Base-by-base conservation (phyloP, 805 yeast species). In the Danielozyma ontarioensis region DNA sequence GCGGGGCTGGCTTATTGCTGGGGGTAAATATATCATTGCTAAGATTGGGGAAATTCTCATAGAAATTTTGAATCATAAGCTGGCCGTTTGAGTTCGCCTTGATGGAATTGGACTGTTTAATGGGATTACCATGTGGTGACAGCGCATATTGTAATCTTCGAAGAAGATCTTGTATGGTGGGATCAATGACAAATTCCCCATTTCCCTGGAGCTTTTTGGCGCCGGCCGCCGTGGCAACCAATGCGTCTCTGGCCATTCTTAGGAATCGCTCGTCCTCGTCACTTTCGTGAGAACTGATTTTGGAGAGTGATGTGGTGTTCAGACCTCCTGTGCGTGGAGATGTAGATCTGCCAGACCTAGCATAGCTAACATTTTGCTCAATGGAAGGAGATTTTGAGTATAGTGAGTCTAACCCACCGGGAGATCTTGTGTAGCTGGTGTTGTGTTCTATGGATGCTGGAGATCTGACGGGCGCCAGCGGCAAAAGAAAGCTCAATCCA, bases 241-340 rank as follows among this genome's bases (percentile, higher is more conserved):
- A 59, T 3, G 80, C 83, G 46, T 78, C 82, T 37, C 74, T 72
- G 3, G 85, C 85, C 13, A 78, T 64, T 29, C 72, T 59, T 25
- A 78, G 58, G 45, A 78, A 78, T 33, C 68, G 62, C 27, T 71
- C 61, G 47, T 78, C 84, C 46, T 75, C 82, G 36, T 55, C 59
- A 10, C 40, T 32, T 12, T 28, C 30, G 31, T 27, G 24, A 13
- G 18, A 23, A 13, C 8, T 5, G 5, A 27, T 10, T n/a, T 27
- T 25, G n/a, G n/a, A n/a, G n/a, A n/a, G n/a, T n/a, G n/a, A n/a
- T n/a, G n/a, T n/a, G n/a, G n/a, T n/a, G n/a, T n/a, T n/a, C n/a
- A n/a, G n/a, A n/a, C n/a, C n/a, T n/a, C n/a, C n/a, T n/a, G n/a
- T n/a, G n/a, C n/a, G n/a, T n/a, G n/a, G n/a, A n/a, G n/a, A n/a